Evolutionary conservation across 2,329 filamentous ascomycete genomes (phyloP), one percentile per base, ranked within the genome.

Genomic region (Fusarium mangiferae): DNA sequence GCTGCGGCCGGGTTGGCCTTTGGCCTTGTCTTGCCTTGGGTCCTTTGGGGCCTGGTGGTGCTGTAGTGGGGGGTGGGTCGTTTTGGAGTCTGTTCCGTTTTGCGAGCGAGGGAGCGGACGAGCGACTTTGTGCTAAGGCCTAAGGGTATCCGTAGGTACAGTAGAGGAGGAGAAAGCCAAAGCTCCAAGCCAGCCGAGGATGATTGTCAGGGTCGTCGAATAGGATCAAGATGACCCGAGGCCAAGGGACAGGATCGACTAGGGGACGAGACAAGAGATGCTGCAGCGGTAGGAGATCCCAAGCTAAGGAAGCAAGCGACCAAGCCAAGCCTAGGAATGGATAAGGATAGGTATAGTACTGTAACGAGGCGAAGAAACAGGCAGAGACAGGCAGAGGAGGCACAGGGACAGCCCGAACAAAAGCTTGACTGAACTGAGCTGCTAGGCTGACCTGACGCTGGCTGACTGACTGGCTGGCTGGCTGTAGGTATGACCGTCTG

Each of bases 11-110:
- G 67, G 68, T 75, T 74, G 72, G 68, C 60, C 72, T 75, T 39
- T 78, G 70, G 76, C 67, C 68, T 70, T 70, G 70, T 72, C 74
- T 75, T 61, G 65, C 66, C 63, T 73, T 69, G 66, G 65, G 66
- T 63, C 65, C 65, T 69, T 66, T 68, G 66, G 69, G 69, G 66
- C 66, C 64, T 55, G 64, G 62, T 74, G 68, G 68, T 73, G 60
- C 73, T 58, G 75, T 77, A 67, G 74, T 74, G 75, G 74, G 77
- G 77, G 67, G 77, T 77, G 77, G 77, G 74, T 75, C 75, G 74
- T 70, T 69, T 70, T 76, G 75, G 65, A 68, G 70, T 61, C 70
- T 69, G 75, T 73, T 63, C 66, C 65, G 65, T 69, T 69, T 68
- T 62, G 63, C 66, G 44, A 64, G 44, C 35, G 46, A 54, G 35